These are phyloP conservation scores for Colletotrichum godetiae DNA, from an alignment of 2,329 filamentous ascomycete species.

Conservation along the genomic window DNA sequence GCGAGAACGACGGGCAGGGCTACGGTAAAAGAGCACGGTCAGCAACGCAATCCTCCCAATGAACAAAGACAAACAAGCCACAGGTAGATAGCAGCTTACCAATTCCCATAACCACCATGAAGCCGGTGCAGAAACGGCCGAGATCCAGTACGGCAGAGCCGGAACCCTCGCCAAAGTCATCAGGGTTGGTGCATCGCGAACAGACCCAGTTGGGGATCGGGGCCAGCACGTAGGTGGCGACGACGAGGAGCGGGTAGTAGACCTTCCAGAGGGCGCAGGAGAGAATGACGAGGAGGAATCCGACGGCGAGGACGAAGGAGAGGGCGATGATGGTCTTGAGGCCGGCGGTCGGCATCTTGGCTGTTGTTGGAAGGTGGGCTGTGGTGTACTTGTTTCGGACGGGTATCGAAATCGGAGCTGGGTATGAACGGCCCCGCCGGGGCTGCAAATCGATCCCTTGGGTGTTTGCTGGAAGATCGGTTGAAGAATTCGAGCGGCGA, in stretches of 20 bases:
- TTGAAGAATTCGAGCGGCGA: not conserved
- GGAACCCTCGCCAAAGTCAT: constrained; percentile 92
- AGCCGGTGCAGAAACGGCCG: constrained; percentile 93
- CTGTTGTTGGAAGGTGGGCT: constrained; percentile 22
- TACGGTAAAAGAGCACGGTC: constrained; percentile 48
- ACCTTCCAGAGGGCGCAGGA: constrained; percentile 95
- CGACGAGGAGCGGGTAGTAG: constrained; percentile 95
- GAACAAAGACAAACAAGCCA: not conserved
- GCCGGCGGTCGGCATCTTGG: constrained; percentile 79
- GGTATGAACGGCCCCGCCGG: constrained; percentile 23
- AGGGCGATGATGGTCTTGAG: constrained; percentile 99
- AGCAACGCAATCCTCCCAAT: constrained; percentile 7
- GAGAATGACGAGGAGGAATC: constrained; percentile 98
- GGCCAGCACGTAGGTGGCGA: constrained; percentile 93
- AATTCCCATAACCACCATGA: constrained; percentile 96
- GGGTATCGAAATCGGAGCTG: constrained; percentile 19
- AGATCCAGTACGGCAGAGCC: constrained; percentile 91
- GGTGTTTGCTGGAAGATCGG: not conserved
- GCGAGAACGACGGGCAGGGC: constrained; percentile 90
- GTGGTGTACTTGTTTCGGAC: constrained; percentile 28
- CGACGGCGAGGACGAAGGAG: constrained; percentile 98
- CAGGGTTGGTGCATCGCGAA: constrained; percentile 85
- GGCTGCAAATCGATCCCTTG: constrained; percentile 11
- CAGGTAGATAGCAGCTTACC: constrained; percentile 68
- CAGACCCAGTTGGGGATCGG: constrained; percentile 98